Evolutionary conservation across 306 rosid species (phyloP).

Genomic region (Lathyrus aphaca): DNA sequence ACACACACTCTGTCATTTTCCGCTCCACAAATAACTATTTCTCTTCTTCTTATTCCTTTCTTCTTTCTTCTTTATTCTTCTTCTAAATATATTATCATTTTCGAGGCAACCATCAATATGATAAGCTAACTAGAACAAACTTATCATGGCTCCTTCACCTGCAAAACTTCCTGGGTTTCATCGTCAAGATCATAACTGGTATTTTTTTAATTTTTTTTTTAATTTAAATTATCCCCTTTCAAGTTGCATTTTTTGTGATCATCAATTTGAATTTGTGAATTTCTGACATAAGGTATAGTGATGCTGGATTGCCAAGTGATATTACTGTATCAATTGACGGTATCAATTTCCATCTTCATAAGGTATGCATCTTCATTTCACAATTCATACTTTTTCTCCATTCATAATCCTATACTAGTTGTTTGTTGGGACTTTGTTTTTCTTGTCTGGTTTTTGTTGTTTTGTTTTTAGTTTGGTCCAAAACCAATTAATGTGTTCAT

Average conservation of each 20-base stretch:
- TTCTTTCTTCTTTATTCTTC: slow-evolving; percentile 20
- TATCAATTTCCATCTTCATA: slow-evolving; percentile 80
- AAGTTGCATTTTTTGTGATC: slow-evolving; percentile 7
- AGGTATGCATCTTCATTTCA: slow-evolving; percentile 48
- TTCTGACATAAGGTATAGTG: slow-evolving; percentile 58
- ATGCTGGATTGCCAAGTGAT: slow-evolving; percentile 74
- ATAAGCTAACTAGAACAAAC: too few species aligned
- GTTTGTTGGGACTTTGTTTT: slow-evolving; percentile 10
- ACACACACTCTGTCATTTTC: slow-evolving; percentile 42
- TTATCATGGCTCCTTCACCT: slow-evolving; percentile 63
- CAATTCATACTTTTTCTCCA: slow-evolving; percentile 23
- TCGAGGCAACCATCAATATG: neutral
- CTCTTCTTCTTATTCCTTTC: slow-evolving; percentile 35
- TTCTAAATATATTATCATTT: neutral
- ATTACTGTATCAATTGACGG: slow-evolving; percentile 60
- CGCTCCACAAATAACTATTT: too few species aligned
- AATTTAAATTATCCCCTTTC: neutral
- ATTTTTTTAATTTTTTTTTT: slow-evolving; percentile 21
- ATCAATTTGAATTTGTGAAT: neutral
- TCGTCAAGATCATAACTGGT: slow-evolving; percentile 83
- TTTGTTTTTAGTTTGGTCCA: too few species aligned
- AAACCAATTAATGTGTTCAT: too few species aligned
- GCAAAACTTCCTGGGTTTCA: slow-evolving; percentile 77
- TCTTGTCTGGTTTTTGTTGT: slow-evolving; percentile 28
- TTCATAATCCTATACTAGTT: neutral